Evolutionary conservation across 495 filamentous ascomycete genomes (phyloP).

Genomic region (Aspergillus nidulans): DNA sequence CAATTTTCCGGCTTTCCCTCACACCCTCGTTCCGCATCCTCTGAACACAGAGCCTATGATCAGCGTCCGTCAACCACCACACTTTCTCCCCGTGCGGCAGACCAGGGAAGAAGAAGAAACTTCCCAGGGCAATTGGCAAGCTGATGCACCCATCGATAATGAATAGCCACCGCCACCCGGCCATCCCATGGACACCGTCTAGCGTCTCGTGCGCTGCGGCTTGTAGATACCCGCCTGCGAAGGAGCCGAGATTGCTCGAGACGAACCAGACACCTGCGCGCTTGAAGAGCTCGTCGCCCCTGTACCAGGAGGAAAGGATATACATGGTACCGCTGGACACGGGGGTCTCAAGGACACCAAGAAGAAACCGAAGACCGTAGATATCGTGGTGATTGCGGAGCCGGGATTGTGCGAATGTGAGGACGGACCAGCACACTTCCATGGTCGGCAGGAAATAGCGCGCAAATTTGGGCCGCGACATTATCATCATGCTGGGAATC

Average conservation of each 20-base stretch:
- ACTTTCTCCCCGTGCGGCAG: slow-evolving; percentile 38
- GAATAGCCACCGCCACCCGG: slow-evolving; percentile 74
- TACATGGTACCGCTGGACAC: slow-evolving; percentile 41
- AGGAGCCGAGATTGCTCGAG: slow-evolving; percentile 55
- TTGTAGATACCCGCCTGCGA: slow-evolving; percentile 58
- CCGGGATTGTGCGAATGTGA: slow-evolving; percentile 10
- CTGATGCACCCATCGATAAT: slow-evolving; percentile 63
- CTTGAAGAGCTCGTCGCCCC: slow-evolving; percentile 41
- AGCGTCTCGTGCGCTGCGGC: slow-evolving; percentile 37
- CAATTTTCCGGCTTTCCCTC: slow-evolving; percentile 15
- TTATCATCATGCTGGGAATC: slow-evolving; percentile 18
- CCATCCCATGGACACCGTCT: slow-evolving; percentile 43
- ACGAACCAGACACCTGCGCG: slow-evolving; percentile 55
- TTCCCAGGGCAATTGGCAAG: slow-evolving; percentile 55
- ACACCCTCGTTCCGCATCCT: slow-evolving; percentile 14
- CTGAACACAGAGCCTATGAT: slow-evolving; percentile 2
- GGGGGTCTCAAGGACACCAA: slow-evolving; percentile 57
- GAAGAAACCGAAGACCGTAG: slow-evolving; percentile 51
- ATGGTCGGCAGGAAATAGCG: slow-evolving; percentile 17
- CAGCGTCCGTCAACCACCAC: slow-evolving; percentile 6
- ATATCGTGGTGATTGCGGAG: slow-evolving; percentile 12
- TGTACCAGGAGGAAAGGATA: slow-evolving; percentile 44
- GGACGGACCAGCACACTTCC: slow-evolving; percentile 9
- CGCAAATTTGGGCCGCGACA: slow-evolving; percentile 11
- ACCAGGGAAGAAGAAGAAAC: slow-evolving; percentile 69